phyloP scores from a whole-genome alignment of 495 filamentous ascomycete species.

The Neurospora hispaniola region DNA sequence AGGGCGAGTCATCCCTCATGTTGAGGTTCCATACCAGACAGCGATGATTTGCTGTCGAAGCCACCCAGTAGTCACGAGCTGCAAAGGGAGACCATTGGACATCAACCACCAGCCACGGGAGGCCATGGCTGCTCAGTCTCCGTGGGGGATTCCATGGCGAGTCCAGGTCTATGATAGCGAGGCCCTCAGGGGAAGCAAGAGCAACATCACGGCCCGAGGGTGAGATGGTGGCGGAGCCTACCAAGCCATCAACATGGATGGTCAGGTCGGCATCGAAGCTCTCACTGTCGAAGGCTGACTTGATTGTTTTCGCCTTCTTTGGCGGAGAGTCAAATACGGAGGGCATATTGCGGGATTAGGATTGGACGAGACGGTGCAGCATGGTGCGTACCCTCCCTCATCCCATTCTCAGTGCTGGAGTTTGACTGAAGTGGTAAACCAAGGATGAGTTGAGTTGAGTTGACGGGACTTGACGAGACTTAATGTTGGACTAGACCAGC shows the following conservation, averaged over 20 bases:
- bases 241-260: constrained; percentile 64
- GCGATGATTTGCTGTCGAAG: constrained; percentile 88
- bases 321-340: constrained; percentile 32
- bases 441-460: background rate
- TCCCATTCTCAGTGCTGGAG: background rate
- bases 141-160: constrained; percentile 82
- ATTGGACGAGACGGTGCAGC: background rate
- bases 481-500: background rate
- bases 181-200: constrained; percentile 75
- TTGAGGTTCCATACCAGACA: constrained; percentile 91
- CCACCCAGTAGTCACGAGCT: constrained; percentile 82
- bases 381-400: background rate
- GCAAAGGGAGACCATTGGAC: constrained; percentile 97
- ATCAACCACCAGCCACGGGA: constrained; percentile 94
- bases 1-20: constrained; percentile 58
- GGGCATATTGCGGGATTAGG: constrained; percentile 22
- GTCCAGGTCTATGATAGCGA: constrained; percentile 91
- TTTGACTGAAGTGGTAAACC: background rate
- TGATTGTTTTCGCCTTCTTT: constrained; percentile 39
- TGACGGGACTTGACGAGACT: background rate
- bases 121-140: constrained; percentile 67
- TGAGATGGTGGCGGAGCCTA: constrained; percentile 64
- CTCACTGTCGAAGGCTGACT: constrained; percentile 71
- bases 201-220: constrained; percentile 89
- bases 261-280: constrained; percentile 79